These are phyloP conservation scores for Leptosphaerulina australis DNA, from an alignment of 2,329 filamentous ascomycete genomes.

Conservation along the genomic window DNA sequence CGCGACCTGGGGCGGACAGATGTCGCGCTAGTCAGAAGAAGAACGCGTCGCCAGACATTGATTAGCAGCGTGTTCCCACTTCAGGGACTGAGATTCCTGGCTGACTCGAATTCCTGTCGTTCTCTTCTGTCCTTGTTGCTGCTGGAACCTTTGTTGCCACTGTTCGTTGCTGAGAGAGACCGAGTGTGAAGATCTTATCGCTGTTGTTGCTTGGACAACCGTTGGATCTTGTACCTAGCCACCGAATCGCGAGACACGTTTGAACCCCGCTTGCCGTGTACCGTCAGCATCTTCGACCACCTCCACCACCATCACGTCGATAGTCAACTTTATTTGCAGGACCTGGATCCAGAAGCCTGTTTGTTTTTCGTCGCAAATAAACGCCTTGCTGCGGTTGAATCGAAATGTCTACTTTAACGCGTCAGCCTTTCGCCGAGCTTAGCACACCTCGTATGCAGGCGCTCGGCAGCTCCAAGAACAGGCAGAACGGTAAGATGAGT, in stretches of 20 bases:
- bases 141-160: background rate
- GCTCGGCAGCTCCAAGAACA: slow-evolving; percentile 77
- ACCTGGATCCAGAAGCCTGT: background rate
- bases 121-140: background rate
- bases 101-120: slow-evolving; percentile 6
- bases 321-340: background rate
- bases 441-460: slow-evolving; percentile 72
- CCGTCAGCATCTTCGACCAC: slow-evolving; percentile 4
- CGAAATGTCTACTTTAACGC: slow-evolving; percentile 54
- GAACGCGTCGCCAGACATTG: slow-evolving; percentile 13
- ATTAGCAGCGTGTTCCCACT: slow-evolving; percentile 6
- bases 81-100: background rate
- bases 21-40: slow-evolving; percentile 1
- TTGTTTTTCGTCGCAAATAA: background rate
- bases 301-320: slow-evolving; percentile 1
- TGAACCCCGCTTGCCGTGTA: slow-evolving; percentile 8
- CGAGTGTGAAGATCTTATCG: background rate
- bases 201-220: slow-evolving; percentile 14
- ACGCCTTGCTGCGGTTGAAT: slow-evolving; percentile 5
- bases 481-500: slow-evolving; percentile 63
- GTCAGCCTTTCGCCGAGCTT: slow-evolving; percentile 78
- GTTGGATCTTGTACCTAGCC: background rate
- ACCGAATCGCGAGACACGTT: slow-evolving; percentile 2
- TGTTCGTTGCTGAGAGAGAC: background rate
- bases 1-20: background rate